Evolutionary conservation across 495 filamentous ascomycete genomes (phyloP), one percentile per base, ranked within the genome.

Genomic region (Aspergillus hancockii): DNA sequence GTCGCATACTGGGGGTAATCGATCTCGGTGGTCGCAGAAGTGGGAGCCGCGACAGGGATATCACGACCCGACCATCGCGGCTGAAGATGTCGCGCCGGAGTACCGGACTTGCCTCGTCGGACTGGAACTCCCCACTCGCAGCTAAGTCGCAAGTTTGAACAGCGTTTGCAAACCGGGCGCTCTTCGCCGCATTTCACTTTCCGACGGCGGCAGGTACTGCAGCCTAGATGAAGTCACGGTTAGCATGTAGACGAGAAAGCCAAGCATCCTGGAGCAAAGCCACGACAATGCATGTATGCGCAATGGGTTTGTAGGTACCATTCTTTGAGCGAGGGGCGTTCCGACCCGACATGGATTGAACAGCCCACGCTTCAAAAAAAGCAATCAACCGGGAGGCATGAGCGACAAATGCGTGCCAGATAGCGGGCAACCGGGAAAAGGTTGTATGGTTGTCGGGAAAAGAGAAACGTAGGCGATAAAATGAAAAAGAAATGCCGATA

Each of bases 171-270:
- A 6, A 79, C 57, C 2, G 81, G 81, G 45, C 72, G 78, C 61
- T 72, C 70, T 68, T 84, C 81, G 53, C 81, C 81, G 60, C 81
- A 84, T 67, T 83, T 81, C 13, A 84, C 77, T 59, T 84, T 84
- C 36, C 81, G 75, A 58, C 80, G 79, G 47, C 80, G 79, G 65
- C 81, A 84, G 43, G 81, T 82, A 64, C 74, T 79, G 69, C 80
- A 78, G 61, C 75, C 74, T 78, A 53, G 30, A 36, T 28, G n/a
- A 22, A 18, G 55, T 41, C 3, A 32, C 34, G 25, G 32, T 45
- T 45, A 45, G n/a, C 9, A 21, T 50, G 2, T 36, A 10, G 12
- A 2, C 34, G 34, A 5, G 34, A 45, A n/a, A 21, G 41, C 16
- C 41, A 19, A 45, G 41, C 18, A 45, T 45, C 12, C 34, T 9